These are phyloP conservation scores for Puccinellia tenuiflora DNA, from an alignment of 176 grass and related monocot genomes.

Conservation along the genomic window DNA sequence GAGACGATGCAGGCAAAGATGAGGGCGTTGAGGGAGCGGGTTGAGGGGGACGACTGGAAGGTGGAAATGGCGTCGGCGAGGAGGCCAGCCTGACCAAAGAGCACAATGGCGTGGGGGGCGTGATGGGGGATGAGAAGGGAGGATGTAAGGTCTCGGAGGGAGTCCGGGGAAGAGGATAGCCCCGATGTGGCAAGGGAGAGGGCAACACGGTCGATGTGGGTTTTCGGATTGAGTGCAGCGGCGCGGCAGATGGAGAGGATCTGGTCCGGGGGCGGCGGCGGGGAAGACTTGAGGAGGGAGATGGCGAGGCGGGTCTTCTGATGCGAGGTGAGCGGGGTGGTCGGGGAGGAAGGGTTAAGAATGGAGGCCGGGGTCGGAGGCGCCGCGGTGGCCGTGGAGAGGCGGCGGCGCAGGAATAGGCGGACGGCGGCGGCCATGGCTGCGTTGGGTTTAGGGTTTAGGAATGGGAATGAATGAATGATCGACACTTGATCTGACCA, in stretches of 20 bases:
- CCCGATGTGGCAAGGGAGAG: constrained; percentile 59
- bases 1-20: constrained; percentile 66
- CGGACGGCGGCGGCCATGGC: constrained; percentile 54
- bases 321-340: constrained; percentile 41
- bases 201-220: constrained; percentile 54
- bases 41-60: constrained; percentile 54
- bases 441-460: constrained; percentile 34
- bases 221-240: constrained; percentile 52
- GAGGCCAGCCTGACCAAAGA: constrained; percentile 69
- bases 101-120: constrained; percentile 59
- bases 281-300: constrained; percentile 63
- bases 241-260: constrained; percentile 84
- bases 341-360: constrained; percentile 59
- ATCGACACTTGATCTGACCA: background rate
- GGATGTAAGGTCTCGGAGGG: constrained; percentile 43
- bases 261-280: constrained; percentile 53
- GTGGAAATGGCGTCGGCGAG: constrained; percentile 68
- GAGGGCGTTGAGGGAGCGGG: constrained; percentile 74
- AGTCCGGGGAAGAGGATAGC: constrained; percentile 48
- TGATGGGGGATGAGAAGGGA: constrained; percentile 42
- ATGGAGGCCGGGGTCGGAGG: constrained; percentile 45
- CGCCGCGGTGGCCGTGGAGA: constrained; percentile 16
- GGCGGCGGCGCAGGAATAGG: constrained; percentile 36
- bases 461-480: background rate
- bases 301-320: constrained; percentile 74